Evolutionary conservation across 2,329 filamentous ascomycete genomes (phyloP), one percentile per base, ranked within the genome.

Genomic region (Penicillium sp.): DNA sequence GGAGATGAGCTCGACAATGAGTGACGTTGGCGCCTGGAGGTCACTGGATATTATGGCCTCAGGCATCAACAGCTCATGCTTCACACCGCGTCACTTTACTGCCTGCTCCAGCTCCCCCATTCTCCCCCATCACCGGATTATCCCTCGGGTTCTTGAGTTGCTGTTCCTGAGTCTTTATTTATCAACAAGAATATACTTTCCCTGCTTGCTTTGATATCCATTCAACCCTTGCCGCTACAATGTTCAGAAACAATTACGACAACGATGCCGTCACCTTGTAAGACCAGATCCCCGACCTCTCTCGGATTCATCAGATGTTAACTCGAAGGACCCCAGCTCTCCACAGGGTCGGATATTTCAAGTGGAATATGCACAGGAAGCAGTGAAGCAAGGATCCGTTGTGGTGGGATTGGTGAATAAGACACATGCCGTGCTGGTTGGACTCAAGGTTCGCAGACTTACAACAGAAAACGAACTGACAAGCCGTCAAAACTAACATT

Each of bases 211-310:
- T 36, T 31, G n/a, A 43, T 41, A 53, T 46, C 55, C 49, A 50
- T 53, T 53, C 49, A 26, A 48, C 50, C 57, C 57, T 49, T 47
- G 46, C 61, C 58, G 61, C 64, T 83, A 87, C 72, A 72, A 97
- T 99, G 94, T 99, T 99, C 82, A 86, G 94, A 80, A 99, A 99
- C 84, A 97, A 97, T 80, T 99, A 99, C 84, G 94, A 99, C 82
- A 99, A 99, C 86, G 94, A 99, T 79, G 96, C 93, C 62, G 92
- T 97, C 80, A 99, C 94, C 80, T 99, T 97, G 91, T 96, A 84
- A 64, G 69, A 62, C 78, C 72, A 37, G 17, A 25, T 54, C 57
- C 56, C 62, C 57, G 56, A 57, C 47, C 36, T 51, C 40, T 50
- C 50, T 46, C 28, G 53, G 33, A 59, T 53, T 57, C 53, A 53